These are phyloP conservation scores for Neospora caninum DNA, from an alignment of 169 alveolate genomes.

Conservation along the genomic window DNA sequence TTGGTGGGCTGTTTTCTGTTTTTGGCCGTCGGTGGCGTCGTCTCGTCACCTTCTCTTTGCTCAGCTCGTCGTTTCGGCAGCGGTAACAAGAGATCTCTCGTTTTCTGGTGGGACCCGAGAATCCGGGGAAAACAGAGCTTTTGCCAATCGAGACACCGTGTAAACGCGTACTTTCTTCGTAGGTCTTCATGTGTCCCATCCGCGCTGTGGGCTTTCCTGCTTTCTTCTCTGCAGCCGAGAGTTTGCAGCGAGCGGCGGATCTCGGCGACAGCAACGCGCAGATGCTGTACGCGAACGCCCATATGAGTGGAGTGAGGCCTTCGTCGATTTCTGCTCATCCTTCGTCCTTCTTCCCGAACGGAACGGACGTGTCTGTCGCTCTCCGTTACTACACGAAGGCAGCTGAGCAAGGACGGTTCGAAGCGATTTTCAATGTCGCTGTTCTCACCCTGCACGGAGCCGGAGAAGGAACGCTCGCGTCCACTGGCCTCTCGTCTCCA, in stretches of 20 bases:
- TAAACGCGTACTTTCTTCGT: neutral
- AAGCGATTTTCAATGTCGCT: conserved; percentile 70
- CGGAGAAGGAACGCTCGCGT: neutral
- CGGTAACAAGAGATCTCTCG: too few species aligned
- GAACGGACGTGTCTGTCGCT: conserved; percentile 70
- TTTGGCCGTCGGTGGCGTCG: too few species aligned
- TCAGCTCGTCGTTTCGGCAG: too few species aligned
- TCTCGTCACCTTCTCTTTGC: too few species aligned
- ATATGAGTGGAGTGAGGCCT: conserved; percentile 58
- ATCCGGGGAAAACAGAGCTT: too few species aligned
- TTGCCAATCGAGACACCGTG: too few species aligned
- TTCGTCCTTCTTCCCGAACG: conserved; percentile 65
- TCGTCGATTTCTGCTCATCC: conserved; percentile 18
- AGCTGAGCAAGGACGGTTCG: conserved; percentile 71
- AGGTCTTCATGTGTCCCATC: neutral
- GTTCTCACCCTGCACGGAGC: conserved; percentile 70
- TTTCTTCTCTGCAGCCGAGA: conserved; percentile 66
- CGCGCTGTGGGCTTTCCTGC: neutral
- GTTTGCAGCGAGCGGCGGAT: conserved; percentile 69
- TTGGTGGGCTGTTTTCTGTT: too few species aligned
- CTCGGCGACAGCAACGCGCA: conserved; percentile 73
- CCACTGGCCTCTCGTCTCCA: neutral
- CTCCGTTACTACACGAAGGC: conserved; percentile 67
- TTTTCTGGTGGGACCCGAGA: too few species aligned
- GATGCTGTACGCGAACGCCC: conserved; percentile 73